Conservation (phyloP, 106 monocot species). For the Allium fistulosum region DNA sequence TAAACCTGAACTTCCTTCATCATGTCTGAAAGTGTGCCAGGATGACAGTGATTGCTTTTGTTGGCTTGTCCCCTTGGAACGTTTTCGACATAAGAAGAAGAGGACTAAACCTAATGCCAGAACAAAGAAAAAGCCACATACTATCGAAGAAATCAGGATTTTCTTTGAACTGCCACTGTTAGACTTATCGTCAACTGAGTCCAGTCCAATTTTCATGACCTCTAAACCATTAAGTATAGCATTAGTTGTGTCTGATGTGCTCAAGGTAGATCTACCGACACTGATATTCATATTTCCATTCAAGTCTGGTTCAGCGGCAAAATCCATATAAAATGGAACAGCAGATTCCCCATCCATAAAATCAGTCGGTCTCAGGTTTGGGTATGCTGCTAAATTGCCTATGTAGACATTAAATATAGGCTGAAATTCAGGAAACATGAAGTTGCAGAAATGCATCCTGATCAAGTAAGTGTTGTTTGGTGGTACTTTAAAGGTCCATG, state of each 20-base stretch:
- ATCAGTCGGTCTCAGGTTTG: conserved; percentile 10
- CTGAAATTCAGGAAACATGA: conserved; percentile 3
- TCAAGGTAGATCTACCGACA: conserved; percentile 21
- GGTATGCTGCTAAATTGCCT: not conserved
- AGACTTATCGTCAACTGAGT: not conserved
- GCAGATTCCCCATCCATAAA: not conserved
- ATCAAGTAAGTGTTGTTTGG: conserved; percentile 24
- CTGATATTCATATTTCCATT: conserved; percentile 28
- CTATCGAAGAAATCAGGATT: conserved; percentile 11
- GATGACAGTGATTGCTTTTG: not conserved
- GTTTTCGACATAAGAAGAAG: conserved; percentile 1
- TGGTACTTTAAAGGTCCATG: conserved; percentile 39
- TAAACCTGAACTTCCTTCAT: not conserved
- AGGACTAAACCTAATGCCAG: not conserved
- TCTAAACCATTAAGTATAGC: conserved; percentile 62
- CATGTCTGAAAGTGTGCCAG: conserved; percentile 6
- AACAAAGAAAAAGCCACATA: conserved; percentile 14
- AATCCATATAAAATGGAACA: conserved; percentile 36
- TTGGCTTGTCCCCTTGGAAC: conserved; percentile 2
- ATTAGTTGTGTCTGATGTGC: not conserved
- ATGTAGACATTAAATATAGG: conserved; percentile 45
- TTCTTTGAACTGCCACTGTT: not conserved
- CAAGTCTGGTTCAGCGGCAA: conserved; percentile 1
- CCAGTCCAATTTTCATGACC: conserved; percentile 34
- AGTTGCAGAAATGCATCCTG: conserved; percentile 64